Evolutionary conservation across 805 yeast genomes (phyloP).

Genomic region (Candida chauliodis): DNA sequence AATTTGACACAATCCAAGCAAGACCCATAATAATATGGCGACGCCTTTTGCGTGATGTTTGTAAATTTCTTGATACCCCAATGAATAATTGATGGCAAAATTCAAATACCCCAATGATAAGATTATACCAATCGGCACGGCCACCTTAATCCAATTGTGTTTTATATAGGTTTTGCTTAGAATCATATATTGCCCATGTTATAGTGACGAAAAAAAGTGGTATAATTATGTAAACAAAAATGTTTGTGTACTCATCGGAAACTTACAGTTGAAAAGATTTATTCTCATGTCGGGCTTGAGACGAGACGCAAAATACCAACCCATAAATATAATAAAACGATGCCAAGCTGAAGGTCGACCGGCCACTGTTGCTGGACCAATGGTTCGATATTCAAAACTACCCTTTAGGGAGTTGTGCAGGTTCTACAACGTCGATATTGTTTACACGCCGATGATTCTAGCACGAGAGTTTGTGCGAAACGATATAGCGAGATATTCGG

Average conservation of each 20-base stretch:
- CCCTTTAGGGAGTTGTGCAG: constrained; percentile 81
- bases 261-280: no score
- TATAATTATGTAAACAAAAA: no score
- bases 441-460: constrained; percentile 93
- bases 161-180: background rate
- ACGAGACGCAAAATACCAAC: constrained; percentile 26
- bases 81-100: constrained; percentile 42
- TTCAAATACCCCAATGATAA: constrained; percentile 36
- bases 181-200: constrained; percentile 1
- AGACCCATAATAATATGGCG: constrained; percentile 37
- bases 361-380: constrained; percentile 67
- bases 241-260: no score
- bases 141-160: constrained; percentile 11
- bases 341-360: constrained; percentile 28
- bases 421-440: constrained; percentile 72
- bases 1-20: constrained; percentile 21
- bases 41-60: constrained; percentile 23
- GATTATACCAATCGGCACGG: constrained; percentile 26
- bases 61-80: constrained; percentile 41
- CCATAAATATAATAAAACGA: constrained; percentile 29
- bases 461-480: constrained; percentile 93
- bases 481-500: constrained; percentile 73
- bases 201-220: background rate
- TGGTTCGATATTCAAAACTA: constrained; percentile 93
- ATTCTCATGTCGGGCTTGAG: no score